Percentiles rank a stretch among this genome's conserved stretches.
These are phyloP conservation scores for Aspergillus niger DNA, from an alignment of 2,329 filamentous ascomycete genomes.

Conservation along the genomic window DNA sequence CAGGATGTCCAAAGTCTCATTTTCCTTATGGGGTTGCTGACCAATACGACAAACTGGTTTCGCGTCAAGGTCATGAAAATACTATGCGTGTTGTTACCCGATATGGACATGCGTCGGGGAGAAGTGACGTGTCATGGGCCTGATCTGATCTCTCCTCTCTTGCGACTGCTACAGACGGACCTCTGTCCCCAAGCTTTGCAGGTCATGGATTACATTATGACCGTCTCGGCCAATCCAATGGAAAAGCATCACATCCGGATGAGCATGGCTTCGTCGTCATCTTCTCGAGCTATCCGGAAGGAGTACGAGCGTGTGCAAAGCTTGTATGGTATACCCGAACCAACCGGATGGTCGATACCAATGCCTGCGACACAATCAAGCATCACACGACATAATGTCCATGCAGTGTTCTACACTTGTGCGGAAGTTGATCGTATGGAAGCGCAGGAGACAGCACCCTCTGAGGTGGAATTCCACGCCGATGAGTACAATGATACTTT, in stretches of 20 bases:
- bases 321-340: slow-evolving; percentile 93
- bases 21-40: slow-evolving; percentile 87
- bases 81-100: slow-evolving; percentile 78
- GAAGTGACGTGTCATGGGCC: slow-evolving; percentile 90
- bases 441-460: slow-evolving; percentile 65
- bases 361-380: slow-evolving; percentile 87
- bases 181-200: slow-evolving; percentile 90
- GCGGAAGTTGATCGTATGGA: slow-evolving; percentile 66
- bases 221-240: slow-evolving; percentile 86
- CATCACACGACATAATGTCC: slow-evolving; percentile 85
- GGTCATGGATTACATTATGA: slow-evolving; percentile 93
- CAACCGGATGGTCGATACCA: slow-evolving; percentile 94
- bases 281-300: slow-evolving; percentile 82
- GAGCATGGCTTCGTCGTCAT: slow-evolving; percentile 87
- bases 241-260: slow-evolving; percentile 94
- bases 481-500: slow-evolving; percentile 81
- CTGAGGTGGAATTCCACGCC: slow-evolving; percentile 87
- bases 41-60: slow-evolving; percentile 85
- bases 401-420: slow-evolving; percentile 94
- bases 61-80: slow-evolving; percentile 92
- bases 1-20: slow-evolving; percentile 83
- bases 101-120: slow-evolving; percentile 88
- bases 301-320: slow-evolving; percentile 94
- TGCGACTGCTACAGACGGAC: slow-evolving; percentile 87
- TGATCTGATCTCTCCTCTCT: slow-evolving; percentile 88